Conservation (phyloP, 1,284 basidiomycete species). For the Austropuccinia psidii region DNA sequence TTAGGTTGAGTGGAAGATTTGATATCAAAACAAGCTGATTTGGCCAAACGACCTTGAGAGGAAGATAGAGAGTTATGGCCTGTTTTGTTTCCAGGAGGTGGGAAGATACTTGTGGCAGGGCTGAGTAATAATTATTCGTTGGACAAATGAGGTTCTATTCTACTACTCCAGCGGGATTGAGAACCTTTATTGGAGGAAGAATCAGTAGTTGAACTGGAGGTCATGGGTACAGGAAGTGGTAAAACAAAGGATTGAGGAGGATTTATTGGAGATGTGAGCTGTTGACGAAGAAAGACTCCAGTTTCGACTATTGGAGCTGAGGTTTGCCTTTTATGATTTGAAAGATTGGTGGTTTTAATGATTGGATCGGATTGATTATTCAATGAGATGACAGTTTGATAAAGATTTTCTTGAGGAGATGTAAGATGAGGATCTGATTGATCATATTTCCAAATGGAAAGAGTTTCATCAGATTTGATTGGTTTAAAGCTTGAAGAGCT, state of each 20-base stretch:
- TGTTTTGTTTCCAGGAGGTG: background rate
- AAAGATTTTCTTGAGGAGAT: background rate
- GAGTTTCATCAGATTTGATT: too few relatives aligned
- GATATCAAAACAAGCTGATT: background rate
- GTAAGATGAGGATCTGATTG: background rate
- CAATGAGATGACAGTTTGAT: background rate
- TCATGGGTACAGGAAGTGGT: slow-evolving; percentile 47
- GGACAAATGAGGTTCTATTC: background rate
- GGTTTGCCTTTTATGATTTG: background rate
- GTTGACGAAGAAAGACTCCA: slow-evolving; percentile 33
- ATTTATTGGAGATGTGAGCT: background rate
- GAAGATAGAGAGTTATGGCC: slow-evolving; percentile 18
- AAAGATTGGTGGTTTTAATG: background rate
- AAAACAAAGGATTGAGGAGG: background rate
- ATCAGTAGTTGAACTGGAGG: slow-evolving; percentile 24
- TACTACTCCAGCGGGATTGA: slow-evolving; percentile 26
- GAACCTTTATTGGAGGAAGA: slow-evolving; percentile 27
- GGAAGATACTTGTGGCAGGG: slow-evolving; percentile 22
- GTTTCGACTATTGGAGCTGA: slow-evolving; percentile 33
- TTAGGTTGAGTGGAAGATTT: slow-evolving; percentile 50
- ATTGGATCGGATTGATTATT: background rate
- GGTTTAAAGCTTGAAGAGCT: too few relatives aligned
- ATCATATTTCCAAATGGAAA: background rate
- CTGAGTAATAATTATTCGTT: slow-evolving; percentile 17
- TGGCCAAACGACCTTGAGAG: background rate